These are phyloP conservation scores for Anthoceros angustus DNA, from an alignment of 225 moss, liverwort and hornwort species.

Conservation along the genomic window DNA sequence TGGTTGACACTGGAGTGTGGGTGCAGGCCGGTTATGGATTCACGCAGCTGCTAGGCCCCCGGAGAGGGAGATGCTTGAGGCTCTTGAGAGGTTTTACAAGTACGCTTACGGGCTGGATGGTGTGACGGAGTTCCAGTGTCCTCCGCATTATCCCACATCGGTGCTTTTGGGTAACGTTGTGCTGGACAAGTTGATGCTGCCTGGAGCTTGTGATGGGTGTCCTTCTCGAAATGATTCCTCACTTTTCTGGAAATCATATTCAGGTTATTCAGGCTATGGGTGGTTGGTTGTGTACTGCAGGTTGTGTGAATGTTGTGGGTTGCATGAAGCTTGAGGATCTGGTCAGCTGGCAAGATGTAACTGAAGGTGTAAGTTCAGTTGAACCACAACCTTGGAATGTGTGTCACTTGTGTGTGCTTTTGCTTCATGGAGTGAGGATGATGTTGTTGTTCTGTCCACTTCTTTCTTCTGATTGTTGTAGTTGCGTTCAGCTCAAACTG, in stretches of 20 bases:
- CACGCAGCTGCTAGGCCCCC: conserved; percentile 36
- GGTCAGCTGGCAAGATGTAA: conserved; percentile 17
- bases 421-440: not conserved
- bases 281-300: conserved; percentile 10
- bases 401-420: not conserved
- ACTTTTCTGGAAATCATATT: not conserved
- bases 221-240: not conserved
- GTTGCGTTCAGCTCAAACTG: not conserved
- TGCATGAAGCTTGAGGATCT: conserved; percentile 23
- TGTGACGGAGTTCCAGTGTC: conserved; percentile 22
- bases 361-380: conserved; percentile 17
- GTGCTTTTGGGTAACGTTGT: conserved; percentile 25
- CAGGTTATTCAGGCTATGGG: not conserved
- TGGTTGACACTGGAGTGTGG: not conserved
- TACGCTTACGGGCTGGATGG: conserved; percentile 27
- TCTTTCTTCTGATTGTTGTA: too few relatives aligned
- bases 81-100: conserved; percentile 36
- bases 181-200: not conserved
- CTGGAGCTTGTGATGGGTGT: not conserved
- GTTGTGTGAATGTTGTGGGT: conserved; percentile 34
- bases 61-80: conserved; percentile 19
- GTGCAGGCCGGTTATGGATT: conserved; percentile 35
- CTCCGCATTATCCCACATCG: conserved; percentile 29
- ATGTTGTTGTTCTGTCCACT: not conserved
- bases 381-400: not conserved